Conservation (phyloP, 805 yeast genomes). For the Spathaspora boniae region DNA sequence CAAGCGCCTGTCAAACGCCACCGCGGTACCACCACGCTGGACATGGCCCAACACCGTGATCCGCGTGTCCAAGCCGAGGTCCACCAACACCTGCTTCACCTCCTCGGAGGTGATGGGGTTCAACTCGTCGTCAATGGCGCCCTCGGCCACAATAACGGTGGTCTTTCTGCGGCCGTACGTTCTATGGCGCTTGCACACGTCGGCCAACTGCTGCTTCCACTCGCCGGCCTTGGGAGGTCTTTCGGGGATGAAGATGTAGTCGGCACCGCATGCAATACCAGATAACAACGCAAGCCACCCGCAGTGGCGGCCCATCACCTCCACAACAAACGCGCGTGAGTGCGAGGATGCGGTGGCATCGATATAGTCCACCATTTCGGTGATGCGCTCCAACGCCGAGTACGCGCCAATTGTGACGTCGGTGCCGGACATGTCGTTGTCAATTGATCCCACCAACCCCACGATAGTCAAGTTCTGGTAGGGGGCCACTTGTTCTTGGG, state of each 20-base stretch:
- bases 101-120: slow-evolving; percentile 64
- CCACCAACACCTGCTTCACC: slow-evolving; percentile 63
- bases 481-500: slow-evolving; percentile 43
- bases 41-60: slow-evolving; percentile 77
- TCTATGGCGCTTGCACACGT: slow-evolving; percentile 62
- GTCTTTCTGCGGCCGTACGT: slow-evolving; percentile 73
- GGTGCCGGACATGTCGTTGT: slow-evolving; percentile 81
- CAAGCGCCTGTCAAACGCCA: slow-evolving; percentile 65
- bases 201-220: slow-evolving; percentile 68
- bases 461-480: slow-evolving; percentile 62
- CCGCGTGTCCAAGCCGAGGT: slow-evolving; percentile 72
- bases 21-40: slow-evolving; percentile 82
- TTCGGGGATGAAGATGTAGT: slow-evolving; percentile 77
- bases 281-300: slow-evolving; percentile 86
- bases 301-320: slow-evolving; percentile 88
- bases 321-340: slow-evolving; percentile 78
- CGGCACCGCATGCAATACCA: slow-evolving; percentile 78
- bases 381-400: slow-evolving; percentile 72
- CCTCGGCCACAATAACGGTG: slow-evolving; percentile 79
- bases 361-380: slow-evolving; percentile 73
- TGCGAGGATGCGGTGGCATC: slow-evolving; percentile 84
- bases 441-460: slow-evolving; percentile 81
- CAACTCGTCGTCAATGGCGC: slow-evolving; percentile 69
- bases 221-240: slow-evolving; percentile 60
- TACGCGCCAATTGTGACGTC: slow-evolving; percentile 81